Conservation (phyloP, 2,329 filamentous ascomycete species). For the Ophiostoma ips region DNA sequence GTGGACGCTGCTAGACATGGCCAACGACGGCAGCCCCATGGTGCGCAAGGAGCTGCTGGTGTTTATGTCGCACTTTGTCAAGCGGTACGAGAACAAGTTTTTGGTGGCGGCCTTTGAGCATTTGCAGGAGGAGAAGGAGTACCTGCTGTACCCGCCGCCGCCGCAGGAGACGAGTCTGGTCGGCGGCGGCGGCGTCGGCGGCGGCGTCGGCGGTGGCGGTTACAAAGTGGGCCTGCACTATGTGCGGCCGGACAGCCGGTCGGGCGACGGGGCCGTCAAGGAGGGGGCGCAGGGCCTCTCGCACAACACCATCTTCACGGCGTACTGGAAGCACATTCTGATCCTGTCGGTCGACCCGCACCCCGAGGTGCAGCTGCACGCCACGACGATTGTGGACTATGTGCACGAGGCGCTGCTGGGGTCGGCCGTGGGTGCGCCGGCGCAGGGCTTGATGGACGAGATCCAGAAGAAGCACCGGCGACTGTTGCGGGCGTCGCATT, state of each 20-base stretch:
- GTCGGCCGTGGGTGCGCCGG: constrained; percentile 58
- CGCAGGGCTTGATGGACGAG: constrained; percentile 61
- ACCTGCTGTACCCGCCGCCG: constrained; percentile 42
- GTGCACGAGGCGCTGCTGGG: constrained; percentile 65
- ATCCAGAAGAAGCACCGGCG: constrained; percentile 41
- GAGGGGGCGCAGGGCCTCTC: constrained; percentile 47
- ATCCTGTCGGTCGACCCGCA: constrained; percentile 89
- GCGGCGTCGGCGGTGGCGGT: too few relatives aligned
- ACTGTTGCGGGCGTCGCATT: constrained; percentile 28
- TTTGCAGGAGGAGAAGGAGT: constrained; percentile 67
- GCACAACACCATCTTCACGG: constrained; percentile 80
- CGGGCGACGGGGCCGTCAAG: constrained; percentile 44
- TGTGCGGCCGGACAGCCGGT: constrained; percentile 39
- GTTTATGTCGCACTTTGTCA: constrained; percentile 83
- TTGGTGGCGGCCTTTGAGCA: constrained; percentile 86
- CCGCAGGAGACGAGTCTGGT: constrained; percentile 26
- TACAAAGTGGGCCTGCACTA: constrained; percentile 52
- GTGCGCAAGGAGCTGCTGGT: constrained; percentile 87
- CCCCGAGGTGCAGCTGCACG: constrained; percentile 79
- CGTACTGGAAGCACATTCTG: constrained; percentile 86
- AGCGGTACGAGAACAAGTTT: constrained; percentile 85
- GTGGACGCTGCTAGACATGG: constrained; percentile 78
- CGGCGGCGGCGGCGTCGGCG: too few relatives aligned
- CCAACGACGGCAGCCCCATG: constrained; percentile 84
- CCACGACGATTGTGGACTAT: constrained; percentile 72